These are phyloP conservation scores for Fusarium sp. DNA, from an alignment of 2,329 filamentous ascomycete species.

Conservation along the genomic window DNA sequence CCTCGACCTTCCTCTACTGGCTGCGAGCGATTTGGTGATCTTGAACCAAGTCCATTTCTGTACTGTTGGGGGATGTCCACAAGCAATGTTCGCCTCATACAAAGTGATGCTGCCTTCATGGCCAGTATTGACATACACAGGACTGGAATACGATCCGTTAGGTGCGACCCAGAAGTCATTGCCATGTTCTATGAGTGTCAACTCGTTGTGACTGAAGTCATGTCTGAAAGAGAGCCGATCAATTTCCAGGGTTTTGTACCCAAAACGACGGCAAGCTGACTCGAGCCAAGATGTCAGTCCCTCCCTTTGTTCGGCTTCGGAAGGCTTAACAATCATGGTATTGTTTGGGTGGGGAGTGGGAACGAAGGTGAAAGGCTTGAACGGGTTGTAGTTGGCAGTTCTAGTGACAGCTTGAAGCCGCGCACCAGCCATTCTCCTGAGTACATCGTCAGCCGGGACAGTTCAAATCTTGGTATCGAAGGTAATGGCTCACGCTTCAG, in stretches of 20 bases:
- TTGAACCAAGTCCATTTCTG: slow-evolving; percentile 44
- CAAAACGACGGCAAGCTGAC: slow-evolving; percentile 30
- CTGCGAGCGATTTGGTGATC: slow-evolving; percentile 38
- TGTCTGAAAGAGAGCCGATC: slow-evolving; percentile 39
- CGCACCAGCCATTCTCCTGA: slow-evolving; percentile 21
- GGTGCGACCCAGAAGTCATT: background rate
- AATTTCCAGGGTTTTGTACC: slow-evolving; percentile 41
- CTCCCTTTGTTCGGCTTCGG: background rate
- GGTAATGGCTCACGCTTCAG: slow-evolving; percentile 13
- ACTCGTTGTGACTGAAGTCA: background rate
- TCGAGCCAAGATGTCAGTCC: slow-evolving; percentile 32
- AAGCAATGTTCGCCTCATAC: slow-evolving; percentile 33
- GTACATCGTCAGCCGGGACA: background rate
- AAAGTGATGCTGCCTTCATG: slow-evolving; percentile 33
- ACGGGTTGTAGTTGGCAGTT: slow-evolving; percentile 22
- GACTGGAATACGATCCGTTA: background rate
- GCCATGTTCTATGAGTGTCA: background rate
- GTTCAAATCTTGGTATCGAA: background rate
- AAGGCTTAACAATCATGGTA: slow-evolving; percentile 21
- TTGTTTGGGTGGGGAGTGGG: background rate
- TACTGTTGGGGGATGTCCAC: background rate
- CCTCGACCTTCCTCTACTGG: slow-evolving; percentile 2
- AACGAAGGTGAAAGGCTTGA: background rate
- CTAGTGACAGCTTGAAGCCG: slow-evolving; percentile 37
- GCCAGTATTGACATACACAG: background rate